Conservation (phyloP, 2,329 filamentous ascomycete species). For the Esteya vermicola region DNA sequence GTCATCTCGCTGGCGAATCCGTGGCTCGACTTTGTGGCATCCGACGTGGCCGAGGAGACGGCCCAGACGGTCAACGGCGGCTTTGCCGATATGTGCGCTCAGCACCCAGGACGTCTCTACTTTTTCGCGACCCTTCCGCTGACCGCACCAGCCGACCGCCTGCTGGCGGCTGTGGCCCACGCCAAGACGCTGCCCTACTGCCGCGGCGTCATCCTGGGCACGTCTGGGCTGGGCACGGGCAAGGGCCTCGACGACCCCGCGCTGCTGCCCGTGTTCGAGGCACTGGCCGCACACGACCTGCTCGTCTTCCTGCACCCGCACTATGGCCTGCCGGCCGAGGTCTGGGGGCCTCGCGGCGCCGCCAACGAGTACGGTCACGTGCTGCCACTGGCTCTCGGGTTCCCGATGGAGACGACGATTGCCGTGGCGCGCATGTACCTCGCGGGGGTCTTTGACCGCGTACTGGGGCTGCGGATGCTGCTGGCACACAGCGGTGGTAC, state of each 20-base stretch:
- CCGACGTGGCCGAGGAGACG: slow-evolving; percentile 44
- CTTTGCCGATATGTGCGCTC: slow-evolving; percentile 56
- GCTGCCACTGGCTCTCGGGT: slow-evolving; percentile 70
- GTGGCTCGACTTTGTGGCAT: slow-evolving; percentile 73
- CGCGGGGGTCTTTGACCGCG: slow-evolving; percentile 70
- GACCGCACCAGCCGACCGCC: slow-evolving; percentile 46
- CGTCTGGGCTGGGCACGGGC: slow-evolving; percentile 63
- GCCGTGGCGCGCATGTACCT: slow-evolving; percentile 78
- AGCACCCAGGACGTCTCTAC: slow-evolving; percentile 55
- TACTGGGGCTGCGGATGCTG: slow-evolving; percentile 55
- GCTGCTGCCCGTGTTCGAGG: slow-evolving; percentile 58
- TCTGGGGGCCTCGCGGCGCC: slow-evolving; percentile 53
- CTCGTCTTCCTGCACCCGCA: slow-evolving; percentile 82
- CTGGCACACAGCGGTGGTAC: slow-evolving; percentile 83
- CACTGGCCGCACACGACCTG: slow-evolving; percentile 48
- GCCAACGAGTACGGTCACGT: slow-evolving; percentile 68
- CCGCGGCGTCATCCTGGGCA: slow-evolving; percentile 80
- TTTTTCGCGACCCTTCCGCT: slow-evolving; percentile 75
- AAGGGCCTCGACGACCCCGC: slow-evolving; percentile 61
- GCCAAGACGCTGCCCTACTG: slow-evolving; percentile 50
- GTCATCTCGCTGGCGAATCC: slow-evolving; percentile 86
- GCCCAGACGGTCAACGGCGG: slow-evolving; percentile 63
- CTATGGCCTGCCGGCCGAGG: slow-evolving; percentile 69
- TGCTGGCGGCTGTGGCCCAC: slow-evolving; percentile 51
- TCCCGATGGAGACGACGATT: slow-evolving; percentile 87